These are phyloP conservation scores for Strobilomyces dryophilus DNA, from an alignment of 768 basidiomycete species.

Conservation along the genomic window DNA sequence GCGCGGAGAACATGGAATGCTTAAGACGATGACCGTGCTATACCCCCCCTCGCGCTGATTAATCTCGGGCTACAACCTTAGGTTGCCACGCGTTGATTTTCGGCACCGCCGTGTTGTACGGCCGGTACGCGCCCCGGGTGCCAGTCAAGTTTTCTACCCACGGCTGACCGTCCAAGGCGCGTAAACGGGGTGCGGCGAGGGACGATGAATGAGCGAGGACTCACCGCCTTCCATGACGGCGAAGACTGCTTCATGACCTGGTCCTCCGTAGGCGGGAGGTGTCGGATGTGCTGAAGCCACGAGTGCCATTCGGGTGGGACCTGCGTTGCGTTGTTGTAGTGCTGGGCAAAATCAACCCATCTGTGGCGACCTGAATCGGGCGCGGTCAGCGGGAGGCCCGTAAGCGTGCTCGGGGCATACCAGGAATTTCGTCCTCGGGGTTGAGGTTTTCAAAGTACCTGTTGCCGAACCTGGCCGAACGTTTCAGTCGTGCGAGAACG, in stretches of 20 bases:
- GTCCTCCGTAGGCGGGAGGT: conserved; percentile 76
- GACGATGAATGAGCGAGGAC: conserved; percentile 26
- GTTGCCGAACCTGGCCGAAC: conserved; percentile 77
- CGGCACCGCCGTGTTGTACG: conserved; percentile 83
- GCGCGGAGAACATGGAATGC: conserved; percentile 5
- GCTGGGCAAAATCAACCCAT: conserved; percentile 95
- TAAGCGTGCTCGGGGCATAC: conserved; percentile 36
- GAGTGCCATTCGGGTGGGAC: conserved; percentile 97
- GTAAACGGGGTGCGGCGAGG: neutral
- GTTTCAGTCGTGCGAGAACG: conserved; percentile 3
- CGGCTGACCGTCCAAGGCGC: conserved; percentile 42
- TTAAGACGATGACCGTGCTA: neutral
- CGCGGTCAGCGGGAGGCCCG: neutral
- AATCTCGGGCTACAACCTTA: conserved; percentile 50
- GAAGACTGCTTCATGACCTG: conserved; percentile 59
- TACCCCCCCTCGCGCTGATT: conserved; percentile 3
- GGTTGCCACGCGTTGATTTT: conserved; percentile 87
- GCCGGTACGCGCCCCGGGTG: conserved; percentile 83
- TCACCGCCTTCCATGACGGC: conserved; percentile 82
- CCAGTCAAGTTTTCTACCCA: conserved; percentile 90
- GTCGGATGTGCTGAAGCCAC: conserved; percentile 89
- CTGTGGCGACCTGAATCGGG: conserved; percentile 74
- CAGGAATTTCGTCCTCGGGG: conserved; percentile 82
- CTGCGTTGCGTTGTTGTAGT: conserved; percentile 89
- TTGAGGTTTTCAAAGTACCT: conserved; percentile 91